A percentile compares a stretch with the other conserved stretches of the same genome.
Evolutionary conservation across 345 rosid species (phyloP).

Genomic region (Eucalyptus coolabah): DNA sequence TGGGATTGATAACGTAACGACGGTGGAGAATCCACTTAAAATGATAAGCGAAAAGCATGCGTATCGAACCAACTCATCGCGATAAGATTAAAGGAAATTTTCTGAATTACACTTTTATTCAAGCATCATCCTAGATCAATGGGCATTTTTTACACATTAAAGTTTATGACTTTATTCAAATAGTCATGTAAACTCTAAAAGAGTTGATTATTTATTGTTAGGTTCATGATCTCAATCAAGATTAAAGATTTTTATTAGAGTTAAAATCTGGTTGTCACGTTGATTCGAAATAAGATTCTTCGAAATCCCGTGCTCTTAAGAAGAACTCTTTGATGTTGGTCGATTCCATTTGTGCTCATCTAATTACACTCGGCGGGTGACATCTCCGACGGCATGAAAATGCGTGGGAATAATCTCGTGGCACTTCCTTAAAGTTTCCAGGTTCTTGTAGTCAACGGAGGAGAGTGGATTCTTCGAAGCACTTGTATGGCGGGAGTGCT

Average conservation of each 20-base stretch:
- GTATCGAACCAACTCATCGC: not conserved
- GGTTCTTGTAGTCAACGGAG: not conserved
- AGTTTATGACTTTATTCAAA: not conserved
- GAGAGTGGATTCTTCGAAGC: not conserved
- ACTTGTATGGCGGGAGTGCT: not conserved
- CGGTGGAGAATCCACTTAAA: not conserved
- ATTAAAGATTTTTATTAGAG: accelerated
- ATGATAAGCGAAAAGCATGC: not conserved
- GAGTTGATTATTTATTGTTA: accelerated
- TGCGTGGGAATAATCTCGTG: not conserved
- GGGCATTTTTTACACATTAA: not conserved
- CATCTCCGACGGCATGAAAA: not conserved
- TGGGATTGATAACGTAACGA: not conserved
- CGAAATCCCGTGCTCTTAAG: not conserved
- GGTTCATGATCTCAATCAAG: not conserved
- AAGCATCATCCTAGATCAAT: not conserved
- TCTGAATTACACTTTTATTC: not conserved
- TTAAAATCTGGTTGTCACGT: accelerated
- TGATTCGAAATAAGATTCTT: not conserved
- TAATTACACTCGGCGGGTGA: not conserved
- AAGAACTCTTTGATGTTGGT: not conserved
- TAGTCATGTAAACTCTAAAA: accelerated
- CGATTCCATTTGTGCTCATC: not conserved
- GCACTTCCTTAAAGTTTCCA: not conserved
- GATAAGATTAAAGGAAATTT: not conserved